phyloP scores from a whole-genome alignment of 1,284 basidiomycete genomes.

The Fistulinella cinereoalba region DNA sequence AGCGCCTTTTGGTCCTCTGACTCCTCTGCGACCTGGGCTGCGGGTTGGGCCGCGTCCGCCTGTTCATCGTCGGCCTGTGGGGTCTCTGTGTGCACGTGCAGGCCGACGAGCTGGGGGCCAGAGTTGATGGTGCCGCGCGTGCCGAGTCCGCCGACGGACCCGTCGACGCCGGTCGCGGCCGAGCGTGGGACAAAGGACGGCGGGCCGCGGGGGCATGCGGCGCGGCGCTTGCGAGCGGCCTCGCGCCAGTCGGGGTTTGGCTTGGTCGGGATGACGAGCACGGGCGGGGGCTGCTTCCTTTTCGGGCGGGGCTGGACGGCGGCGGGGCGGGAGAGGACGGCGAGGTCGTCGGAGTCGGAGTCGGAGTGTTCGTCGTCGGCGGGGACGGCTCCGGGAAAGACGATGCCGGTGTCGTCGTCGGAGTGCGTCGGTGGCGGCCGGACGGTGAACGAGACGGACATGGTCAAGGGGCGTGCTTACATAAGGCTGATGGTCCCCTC shows the following conservation, averaged over 20 bases:
- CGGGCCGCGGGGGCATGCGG: slow-evolving; percentile 18
- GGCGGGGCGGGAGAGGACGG: too few relatives aligned
- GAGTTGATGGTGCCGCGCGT: slow-evolving; percentile 67
- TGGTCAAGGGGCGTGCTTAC: too few relatives aligned
- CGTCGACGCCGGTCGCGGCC: slow-evolving; percentile 66
- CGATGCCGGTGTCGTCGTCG: too few relatives aligned
- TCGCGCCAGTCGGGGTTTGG: slow-evolving; percentile 89
- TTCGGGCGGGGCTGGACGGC: too few relatives aligned
- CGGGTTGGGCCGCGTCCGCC: slow-evolving; percentile 15
- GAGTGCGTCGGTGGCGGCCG: too few relatives aligned
- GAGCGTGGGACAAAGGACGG: slow-evolving; percentile 68
- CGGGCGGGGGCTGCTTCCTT: too few relatives aligned
- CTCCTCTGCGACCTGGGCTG: slow-evolving; percentile 38
- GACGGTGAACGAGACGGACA: too few relatives aligned
- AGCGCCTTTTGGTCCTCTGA: slow-evolving; percentile 74
- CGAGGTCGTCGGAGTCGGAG: too few relatives aligned
- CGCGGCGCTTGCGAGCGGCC: slow-evolving; percentile 55
- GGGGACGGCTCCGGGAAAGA: too few relatives aligned
- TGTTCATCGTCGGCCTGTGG: slow-evolving; percentile 21
- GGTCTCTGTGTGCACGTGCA: slow-evolving; percentile 46
- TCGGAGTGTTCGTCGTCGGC: too few relatives aligned
- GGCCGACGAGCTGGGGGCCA: slow-evolving; percentile 60
- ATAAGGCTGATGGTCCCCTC: slow-evolving; percentile 23
- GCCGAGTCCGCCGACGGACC: slow-evolving; percentile 76
- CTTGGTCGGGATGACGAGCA: slow-evolving; percentile 80